Base-by-base conservation (phyloP, 2,329 filamentous ascomycete species). In the Pezicula radicicola region DNA sequence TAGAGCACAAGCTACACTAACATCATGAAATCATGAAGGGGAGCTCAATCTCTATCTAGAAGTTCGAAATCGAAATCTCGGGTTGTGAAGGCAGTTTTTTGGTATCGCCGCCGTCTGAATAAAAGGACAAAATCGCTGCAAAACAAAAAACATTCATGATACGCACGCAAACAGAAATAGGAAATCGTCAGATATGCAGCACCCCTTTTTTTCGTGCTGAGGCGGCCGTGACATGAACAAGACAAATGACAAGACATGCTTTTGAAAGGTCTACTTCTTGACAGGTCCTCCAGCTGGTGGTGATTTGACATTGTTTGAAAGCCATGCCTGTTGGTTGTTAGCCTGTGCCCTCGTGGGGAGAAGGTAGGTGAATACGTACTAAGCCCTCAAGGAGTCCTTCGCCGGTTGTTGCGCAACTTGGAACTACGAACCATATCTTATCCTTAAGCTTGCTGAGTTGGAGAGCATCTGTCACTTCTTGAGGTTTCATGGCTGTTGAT, bases 351-450 rank as follows among this genome's bases (percentile, higher is more conserved):
- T 13, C 15, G 45, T 30, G 30, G 19, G 42, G 10, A 62, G 46
- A 49, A 40, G 52, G 60, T 43, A 36, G 2, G 37, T 18, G 43
- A 16, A 36, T 21, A 58, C 75, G 69, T 73, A 81, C 87, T 68
- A 94, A 75, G 60, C 89, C 89, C 72, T 93, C 89, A 60, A 91
- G 80, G 54, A 94, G 78, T 64, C 89, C 89, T 67, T 91, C 89
- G 54, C 89, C 89, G 16, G 87, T 88, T 28, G 87, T 92, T 49
- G 89, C 89, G 67, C 88, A 90, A 72, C 87, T 91, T 48, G 89
- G 89, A 64, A 89, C 87, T 55, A 93, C 89, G 69, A 88, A 91
- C 88, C 88, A 93, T 68, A 90, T 80, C 77, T 88, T 89, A 68
- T 92, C 88, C 73, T 88, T 91, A 61, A 93, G 77, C 68, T 88